Base-by-base conservation (phyloP, 2,329 filamentous ascomycete species). In the Microdochium paspali region DNA sequence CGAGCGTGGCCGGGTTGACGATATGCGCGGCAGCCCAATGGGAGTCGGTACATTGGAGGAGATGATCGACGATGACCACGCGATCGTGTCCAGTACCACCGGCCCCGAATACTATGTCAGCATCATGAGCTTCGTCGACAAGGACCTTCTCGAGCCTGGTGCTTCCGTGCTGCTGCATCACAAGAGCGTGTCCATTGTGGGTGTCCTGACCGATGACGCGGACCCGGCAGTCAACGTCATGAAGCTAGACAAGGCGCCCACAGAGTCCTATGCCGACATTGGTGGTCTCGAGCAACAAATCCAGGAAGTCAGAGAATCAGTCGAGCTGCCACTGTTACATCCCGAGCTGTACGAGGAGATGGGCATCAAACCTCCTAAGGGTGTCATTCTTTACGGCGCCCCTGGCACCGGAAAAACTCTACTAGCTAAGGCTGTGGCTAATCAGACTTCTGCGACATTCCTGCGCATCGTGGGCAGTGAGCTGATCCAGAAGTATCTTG, bases 111-210 rank as follows among this genome's bases (percentile, higher is more conserved):
- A 95, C 77, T 98, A 97, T 66, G 93, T 98, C 56, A 96, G 90
- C 58, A 98, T 98, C 78, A 97, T 97, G 93, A 96, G 91, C 47
- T 98, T 98, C 61, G 93, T 98, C 55, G 93, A 98, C 76, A 98
- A 98, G 71, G 93, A 98, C 61, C 80, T 98, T 3, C 78, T 98
- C 40, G 93, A 98, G 69, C 93, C 93, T 1, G 94, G 94, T 51
- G 90, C 93, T 18, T 96, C 90, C 59, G 93, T 98, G 44, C 74
- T 98, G 44, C 74, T 98, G 50, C 93, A 98, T 62, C 93, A 98
- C 69, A 98, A 98, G 74, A 94, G 87, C 46, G 91, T 97, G 46
- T 96, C 91, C 39, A 95, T 98, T 42, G 93, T 98, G 25, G 93
- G 94, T 66, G 93, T 98, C 20, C 73, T 98, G 58, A 97, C 91